Evolutionary conservation across 1,284 basidiomycete species (phyloP).

Genomic region (Paramarasmius palmivorus): DNA sequence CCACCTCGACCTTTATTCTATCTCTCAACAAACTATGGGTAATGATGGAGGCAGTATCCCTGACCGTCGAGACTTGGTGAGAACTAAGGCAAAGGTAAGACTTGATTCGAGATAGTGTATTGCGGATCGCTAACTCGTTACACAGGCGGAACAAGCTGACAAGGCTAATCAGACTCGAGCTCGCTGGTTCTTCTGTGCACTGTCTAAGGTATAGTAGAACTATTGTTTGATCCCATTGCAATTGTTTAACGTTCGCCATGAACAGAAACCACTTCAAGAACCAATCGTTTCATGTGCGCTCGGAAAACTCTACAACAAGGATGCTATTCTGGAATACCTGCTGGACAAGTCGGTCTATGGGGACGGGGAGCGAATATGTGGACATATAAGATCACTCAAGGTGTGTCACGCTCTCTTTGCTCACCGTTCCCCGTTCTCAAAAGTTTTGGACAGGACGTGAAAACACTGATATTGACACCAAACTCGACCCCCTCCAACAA

Average conservation of each 20-base stretch:
- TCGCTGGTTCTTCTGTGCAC: conserved; percentile 88
- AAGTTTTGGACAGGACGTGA: conserved; percentile 67
- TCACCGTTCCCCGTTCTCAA: not conserved
- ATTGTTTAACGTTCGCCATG: conserved; percentile 7
- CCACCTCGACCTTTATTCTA: too few species aligned
- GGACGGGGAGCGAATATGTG: conserved; percentile 83
- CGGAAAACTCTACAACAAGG: conserved; percentile 94
- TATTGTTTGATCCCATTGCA: not conserved
- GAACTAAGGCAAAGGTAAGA: conserved; percentile 70
- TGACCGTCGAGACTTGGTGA: conserved; percentile 80
- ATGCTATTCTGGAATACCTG: conserved; percentile 85
- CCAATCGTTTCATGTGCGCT: conserved; percentile 88
- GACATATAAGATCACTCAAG: conserved; percentile 86
- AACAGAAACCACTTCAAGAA: conserved; percentile 76
- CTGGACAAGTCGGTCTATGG: conserved; percentile 78
- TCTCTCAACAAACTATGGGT: conserved; percentile 50
- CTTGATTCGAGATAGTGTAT: not conserved
- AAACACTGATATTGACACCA: conserved; percentile 73
- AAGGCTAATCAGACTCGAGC: conserved; percentile 84
- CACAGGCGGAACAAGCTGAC: conserved; percentile 77
- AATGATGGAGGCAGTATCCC: conserved; percentile 88
- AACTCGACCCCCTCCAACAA: conserved; percentile 42
- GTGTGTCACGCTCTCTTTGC: conserved; percentile 41
- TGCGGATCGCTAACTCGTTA: not conserved
- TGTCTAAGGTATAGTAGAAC: conserved; percentile 77